Evolutionary conservation across 176 grass and related monocot species (phyloP), one percentile per base, ranked within the genome.

Genomic region (Rhynchospora breviuscula): DNA sequence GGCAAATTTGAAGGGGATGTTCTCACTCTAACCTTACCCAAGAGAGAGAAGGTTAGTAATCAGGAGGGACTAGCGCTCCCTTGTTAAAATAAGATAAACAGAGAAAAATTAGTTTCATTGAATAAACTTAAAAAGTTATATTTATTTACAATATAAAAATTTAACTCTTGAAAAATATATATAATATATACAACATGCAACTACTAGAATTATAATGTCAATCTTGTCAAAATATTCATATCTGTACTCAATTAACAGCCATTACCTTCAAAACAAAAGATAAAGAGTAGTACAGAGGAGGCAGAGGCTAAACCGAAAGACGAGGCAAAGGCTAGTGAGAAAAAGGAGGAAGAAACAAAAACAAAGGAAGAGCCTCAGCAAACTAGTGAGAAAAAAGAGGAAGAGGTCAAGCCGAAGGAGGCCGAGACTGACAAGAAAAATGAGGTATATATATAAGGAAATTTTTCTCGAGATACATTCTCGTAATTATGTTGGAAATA

Each of bases 1-100:
- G 89, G 85, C 51, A 81, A 66, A 22, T 87, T 93, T 77, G 91
- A 88, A 82, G 78, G 86, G 14, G 73, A 5, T 10, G 61, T 66
- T 80, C 82, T 97, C 26, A 58, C 71, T 15, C 43, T 93, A 67
- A 73, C 31, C 46, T 76, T 91, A 58, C 88, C 91, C 9, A 91
- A 85, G 86, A 83, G 19, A 64, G 31, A 44, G 67, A 19, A 80
- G 15, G 43, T 77, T 65, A 48, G 58, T 21, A 10, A 60, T 44
- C 4, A 12, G 18, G 31, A 15, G 40, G 31, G 4, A 40, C 35
- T 40, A 40, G 35, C 35, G 35, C 35, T 21, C 14, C n/a, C 35
- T 71, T 71, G 15, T 40, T 45, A 71, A 19, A 19, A 71, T 10
- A 46, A 21, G 8, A 21, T 19, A 45, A 64, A 45, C 65, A 69